A percentile compares a stretch with the other conserved stretches of the same genome.
These are phyloP conservation scores for Vaccinium vitisidaea DNA, from an alignment of 148 eudicot species.

Conservation along the genomic window DNA sequence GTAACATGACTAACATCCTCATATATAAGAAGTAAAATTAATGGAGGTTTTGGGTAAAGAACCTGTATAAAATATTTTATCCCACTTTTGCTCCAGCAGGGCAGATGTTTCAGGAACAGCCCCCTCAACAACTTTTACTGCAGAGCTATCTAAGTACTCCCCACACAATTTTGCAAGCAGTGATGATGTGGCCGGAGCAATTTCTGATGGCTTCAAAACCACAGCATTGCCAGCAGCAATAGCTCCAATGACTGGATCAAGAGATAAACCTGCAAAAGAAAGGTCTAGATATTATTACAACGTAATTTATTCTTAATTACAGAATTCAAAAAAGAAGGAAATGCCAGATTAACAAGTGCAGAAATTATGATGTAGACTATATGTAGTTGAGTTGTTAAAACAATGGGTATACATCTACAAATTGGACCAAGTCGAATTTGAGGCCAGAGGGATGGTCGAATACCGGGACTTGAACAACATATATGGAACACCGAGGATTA, in stretches of 20 bases:
- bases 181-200: slow-evolving; percentile 56
- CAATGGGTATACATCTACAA: no score
- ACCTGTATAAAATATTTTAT: slow-evolving; percentile 74
- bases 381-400: no score
- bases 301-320: not conserved
- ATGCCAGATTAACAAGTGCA: not conserved
- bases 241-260: slow-evolving; percentile 68
- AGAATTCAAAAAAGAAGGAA: not conserved
- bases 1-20: not conserved
- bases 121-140: slow-evolving; percentile 58
- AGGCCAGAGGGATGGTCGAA: not conserved
- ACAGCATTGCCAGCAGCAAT: slow-evolving; percentile 64
- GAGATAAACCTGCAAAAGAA: slow-evolving; percentile 38
- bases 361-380: not conserved
- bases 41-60: not conserved
- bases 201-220: slow-evolving; percentile 65
- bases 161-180: slow-evolving; percentile 32
- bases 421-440: no score
- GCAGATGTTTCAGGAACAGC: slow-evolving; percentile 47
- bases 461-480: not conserved
- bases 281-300: not conserved
- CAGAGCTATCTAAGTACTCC: slow-evolving; percentile 47
- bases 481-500: not conserved
- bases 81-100: slow-evolving; percentile 55
- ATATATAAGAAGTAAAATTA: not conserved